These are phyloP conservation scores for Linnemannia exigua DNA, from an alignment of 192 early-diverging fungal species.

Conservation along the genomic window DNA sequence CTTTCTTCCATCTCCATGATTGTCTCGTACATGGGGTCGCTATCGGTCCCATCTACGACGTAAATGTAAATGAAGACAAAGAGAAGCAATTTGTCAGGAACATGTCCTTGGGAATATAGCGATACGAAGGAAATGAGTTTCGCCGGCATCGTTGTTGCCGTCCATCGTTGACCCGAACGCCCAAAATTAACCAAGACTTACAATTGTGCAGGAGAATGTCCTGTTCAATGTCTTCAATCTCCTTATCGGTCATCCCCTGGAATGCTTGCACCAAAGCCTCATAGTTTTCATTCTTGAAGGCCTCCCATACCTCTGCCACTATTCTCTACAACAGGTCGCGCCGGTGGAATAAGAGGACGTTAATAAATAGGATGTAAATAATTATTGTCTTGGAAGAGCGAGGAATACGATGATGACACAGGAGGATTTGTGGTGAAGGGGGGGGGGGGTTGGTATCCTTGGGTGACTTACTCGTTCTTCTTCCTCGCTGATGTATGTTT, in stretches of 20 bases:
- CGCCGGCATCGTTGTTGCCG: neutral
- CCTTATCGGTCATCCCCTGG: slow-evolving; percentile 36
- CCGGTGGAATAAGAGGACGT: neutral
- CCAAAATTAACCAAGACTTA: slow-evolving; percentile 13
- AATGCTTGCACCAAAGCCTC: slow-evolving; percentile 24
- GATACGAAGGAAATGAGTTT: too few relatives aligned
- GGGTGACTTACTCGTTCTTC: slow-evolving; percentile 29
- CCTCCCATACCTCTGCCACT: slow-evolving; percentile 48
- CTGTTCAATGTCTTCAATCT: slow-evolving; percentile 46
- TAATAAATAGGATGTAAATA: neutral
- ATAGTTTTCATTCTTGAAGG: slow-evolving; percentile 42
- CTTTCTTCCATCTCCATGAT: slow-evolving; percentile 35
- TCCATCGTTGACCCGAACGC: neutral
- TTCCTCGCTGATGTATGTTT: slow-evolving; percentile 9
- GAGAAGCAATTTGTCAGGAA: neutral
- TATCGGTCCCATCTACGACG: slow-evolving; percentile 14
- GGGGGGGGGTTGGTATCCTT: too few relatives aligned
- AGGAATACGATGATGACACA: too few relatives aligned
- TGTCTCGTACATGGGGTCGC: slow-evolving; percentile 44
- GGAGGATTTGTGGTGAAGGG: neutral
- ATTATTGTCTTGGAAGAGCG: neutral
- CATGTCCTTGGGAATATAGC: too few relatives aligned
- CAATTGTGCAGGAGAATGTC: slow-evolving; percentile 37
- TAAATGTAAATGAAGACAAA: neutral
- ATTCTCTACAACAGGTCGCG: slow-evolving; percentile 11